phyloP scores from a whole-genome alignment of 768 basidiomycete genomes.

The Leccinum rimulosum region DNA sequence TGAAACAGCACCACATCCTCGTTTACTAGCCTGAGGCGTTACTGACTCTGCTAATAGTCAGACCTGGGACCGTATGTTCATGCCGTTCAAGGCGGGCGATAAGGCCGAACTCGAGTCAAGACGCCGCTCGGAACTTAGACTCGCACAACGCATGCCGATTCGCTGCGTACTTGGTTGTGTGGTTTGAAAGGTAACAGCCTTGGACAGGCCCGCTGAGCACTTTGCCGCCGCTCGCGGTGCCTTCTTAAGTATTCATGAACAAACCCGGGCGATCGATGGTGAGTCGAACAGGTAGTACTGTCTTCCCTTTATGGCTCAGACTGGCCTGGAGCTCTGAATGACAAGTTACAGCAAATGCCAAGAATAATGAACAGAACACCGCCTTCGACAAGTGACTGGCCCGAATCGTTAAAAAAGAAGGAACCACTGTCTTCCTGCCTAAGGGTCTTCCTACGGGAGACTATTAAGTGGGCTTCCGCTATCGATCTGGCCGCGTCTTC shows the following conservation, averaged over 20 bases:
- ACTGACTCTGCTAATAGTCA: too few species aligned
- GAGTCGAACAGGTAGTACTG: background rate
- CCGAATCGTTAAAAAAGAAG: too few species aligned
- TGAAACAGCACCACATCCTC: too few species aligned
- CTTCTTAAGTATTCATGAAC: background rate
- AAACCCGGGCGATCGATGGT: background rate
- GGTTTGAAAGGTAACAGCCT: too few species aligned
- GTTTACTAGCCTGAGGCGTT: too few species aligned
- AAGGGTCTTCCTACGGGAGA: too few species aligned
- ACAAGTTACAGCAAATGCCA: background rate
- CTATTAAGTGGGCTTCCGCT: too few species aligned
- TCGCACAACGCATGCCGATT: background rate
- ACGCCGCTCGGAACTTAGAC: background rate
- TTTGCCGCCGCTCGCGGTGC: background rate
- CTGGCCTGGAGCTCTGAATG: background rate
- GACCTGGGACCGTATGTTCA: too few species aligned
- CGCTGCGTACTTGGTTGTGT: background rate
- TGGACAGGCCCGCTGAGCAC: background rate
- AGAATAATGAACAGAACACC: background rate
- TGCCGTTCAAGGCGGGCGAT: too few species aligned
- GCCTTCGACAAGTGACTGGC: too few species aligned
- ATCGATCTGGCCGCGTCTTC: too few species aligned
- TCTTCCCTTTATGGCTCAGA: background rate
- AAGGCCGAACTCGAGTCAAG: background rate
- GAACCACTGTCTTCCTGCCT: too few species aligned